phyloP scores from a whole-genome alignment of 225 moss, liverwort and hornwort genomes.

The Marchantia polymorpha region DNA sequence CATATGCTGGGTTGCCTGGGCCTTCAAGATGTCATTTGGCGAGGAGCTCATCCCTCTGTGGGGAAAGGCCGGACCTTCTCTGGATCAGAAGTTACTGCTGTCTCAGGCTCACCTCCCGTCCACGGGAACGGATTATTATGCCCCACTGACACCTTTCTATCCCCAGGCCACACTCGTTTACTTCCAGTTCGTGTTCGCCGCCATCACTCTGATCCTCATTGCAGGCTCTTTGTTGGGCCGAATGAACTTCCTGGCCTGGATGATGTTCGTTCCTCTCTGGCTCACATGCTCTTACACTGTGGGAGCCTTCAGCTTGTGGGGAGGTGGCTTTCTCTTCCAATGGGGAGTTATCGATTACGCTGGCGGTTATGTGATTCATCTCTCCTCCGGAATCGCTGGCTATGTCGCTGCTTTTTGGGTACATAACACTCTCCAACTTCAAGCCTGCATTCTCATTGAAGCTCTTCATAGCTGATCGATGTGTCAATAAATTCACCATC shows the following conservation, averaged over 20 bases:
- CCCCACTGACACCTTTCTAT: neutral
- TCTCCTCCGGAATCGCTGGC: slow-evolving; percentile 28
- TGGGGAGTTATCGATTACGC: slow-evolving; percentile 28
- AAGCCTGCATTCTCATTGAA: neutral
- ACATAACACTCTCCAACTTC: neutral
- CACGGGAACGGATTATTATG: slow-evolving; percentile 7
- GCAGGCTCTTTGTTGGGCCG: slow-evolving; percentile 40
- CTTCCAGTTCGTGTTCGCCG: slow-evolving; percentile 49
- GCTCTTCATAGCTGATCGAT: neutral
- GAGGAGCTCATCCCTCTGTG: slow-evolving; percentile 37
- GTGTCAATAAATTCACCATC: neutral
- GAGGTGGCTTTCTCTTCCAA: slow-evolving; percentile 23
- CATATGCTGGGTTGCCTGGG: slow-evolving; percentile 40
- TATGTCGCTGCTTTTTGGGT: slow-evolving; percentile 47
- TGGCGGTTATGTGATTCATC: slow-evolving; percentile 21
- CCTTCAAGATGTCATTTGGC: slow-evolving; percentile 48
- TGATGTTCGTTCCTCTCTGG: slow-evolving; percentile 24
- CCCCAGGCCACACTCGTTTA: slow-evolving; percentile 44
- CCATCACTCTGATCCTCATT: slow-evolving; percentile 42
- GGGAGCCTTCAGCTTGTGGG: slow-evolving; percentile 27
- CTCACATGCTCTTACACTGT: slow-evolving; percentile 28
- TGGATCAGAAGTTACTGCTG: slow-evolving; percentile 31
- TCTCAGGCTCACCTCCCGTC: slow-evolving; percentile 34
- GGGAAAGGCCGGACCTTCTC: slow-evolving; percentile 43
- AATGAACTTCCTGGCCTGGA: slow-evolving; percentile 46